phyloP scores from a whole-genome alignment of 2,329 filamentous ascomycete genomes.

The Coniochaeta prunicola region DNA sequence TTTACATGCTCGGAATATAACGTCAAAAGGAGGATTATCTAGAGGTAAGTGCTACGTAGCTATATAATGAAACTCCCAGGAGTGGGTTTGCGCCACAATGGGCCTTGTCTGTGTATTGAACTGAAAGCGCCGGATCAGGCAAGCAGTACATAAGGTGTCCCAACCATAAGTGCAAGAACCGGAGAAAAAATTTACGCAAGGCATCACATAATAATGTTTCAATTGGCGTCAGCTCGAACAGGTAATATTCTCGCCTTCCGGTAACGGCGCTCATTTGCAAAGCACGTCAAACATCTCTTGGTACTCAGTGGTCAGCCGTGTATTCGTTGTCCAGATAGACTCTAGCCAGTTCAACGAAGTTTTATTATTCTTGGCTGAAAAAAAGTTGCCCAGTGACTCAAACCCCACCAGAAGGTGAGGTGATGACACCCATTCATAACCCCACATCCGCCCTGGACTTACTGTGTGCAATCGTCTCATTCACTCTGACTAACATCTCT shows the following conservation, averaged over 20 bases:
- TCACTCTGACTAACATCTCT: neutral
- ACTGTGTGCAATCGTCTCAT: no score
- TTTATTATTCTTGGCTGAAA: neutral
- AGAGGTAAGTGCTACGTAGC: no score
- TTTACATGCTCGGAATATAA: no score
- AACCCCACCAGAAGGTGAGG: slow-evolving; percentile 14
- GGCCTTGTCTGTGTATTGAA: no score
- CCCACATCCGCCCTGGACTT: slow-evolving; percentile 4
- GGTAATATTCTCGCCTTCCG: neutral
- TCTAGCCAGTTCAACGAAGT: neutral
- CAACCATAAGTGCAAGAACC: neutral
- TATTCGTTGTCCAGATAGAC: neutral
- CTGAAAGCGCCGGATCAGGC: neutral
- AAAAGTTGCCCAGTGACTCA: neutral
- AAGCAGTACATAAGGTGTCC: neutral
- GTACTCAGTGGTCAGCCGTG: neutral
- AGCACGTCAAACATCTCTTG: neutral
- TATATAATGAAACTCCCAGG: no score
- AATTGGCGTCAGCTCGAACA: neutral
- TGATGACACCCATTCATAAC: slow-evolving; percentile 8
- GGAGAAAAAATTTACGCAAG: neutral
- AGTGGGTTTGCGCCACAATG: no score
- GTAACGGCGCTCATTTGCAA: neutral
- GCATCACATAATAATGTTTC: neutral
- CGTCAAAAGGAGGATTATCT: no score